A percentile compares a stretch with the other conserved stretches of the same genome.
Evolutionary conservation across 2,329 filamentous ascomycete species (phyloP).

Genomic region (Cercospora nicotianae): DNA sequence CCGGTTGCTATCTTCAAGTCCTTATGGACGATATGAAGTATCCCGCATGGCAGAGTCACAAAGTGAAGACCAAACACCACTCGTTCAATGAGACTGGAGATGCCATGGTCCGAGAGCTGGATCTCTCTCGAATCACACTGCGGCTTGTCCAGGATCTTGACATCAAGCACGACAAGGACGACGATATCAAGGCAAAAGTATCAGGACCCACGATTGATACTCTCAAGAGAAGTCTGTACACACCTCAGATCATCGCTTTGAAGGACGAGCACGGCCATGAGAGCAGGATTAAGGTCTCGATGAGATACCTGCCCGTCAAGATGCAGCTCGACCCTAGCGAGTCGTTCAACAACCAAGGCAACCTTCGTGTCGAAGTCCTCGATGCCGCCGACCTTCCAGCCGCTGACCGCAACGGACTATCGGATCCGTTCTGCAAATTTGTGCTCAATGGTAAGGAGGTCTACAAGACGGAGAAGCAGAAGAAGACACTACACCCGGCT

Average conservation of each 20-base stretch:
- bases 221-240: conserved; percentile 80
- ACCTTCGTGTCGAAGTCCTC: conserved; percentile 86
- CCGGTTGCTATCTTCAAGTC: conserved; percentile 77
- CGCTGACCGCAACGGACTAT: conserved; percentile 93
- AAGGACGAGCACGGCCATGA: conserved; percentile 73
- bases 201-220: conserved; percentile 83
- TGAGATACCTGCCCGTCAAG: conserved; percentile 91
- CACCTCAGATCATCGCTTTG: conserved; percentile 77
- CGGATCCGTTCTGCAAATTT: conserved; percentile 96
- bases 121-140: conserved; percentile 89
- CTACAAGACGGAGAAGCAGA: conserved; percentile 92
- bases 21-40: conserved; percentile 94
- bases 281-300: conserved; percentile 82
- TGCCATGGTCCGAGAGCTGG: conserved; percentile 94
- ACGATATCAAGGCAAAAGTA: conserved; percentile 77
- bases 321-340: conserved; percentile 94
- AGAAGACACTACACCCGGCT: conserved; percentile 90
- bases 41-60: conserved; percentile 80
- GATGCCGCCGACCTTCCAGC: conserved; percentile 86
- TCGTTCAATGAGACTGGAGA: conserved; percentile 91
- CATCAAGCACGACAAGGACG: conserved; percentile 65
- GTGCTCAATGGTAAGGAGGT: conserved; percentile 84
- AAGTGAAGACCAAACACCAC: conserved; percentile 65
- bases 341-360: conserved; percentile 99
- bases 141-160: conserved; percentile 80